Evolutionary conservation across 495 filamentous ascomycete genomes (phyloP).

Genomic region (Hypoxylon lienhwacheense): DNA sequence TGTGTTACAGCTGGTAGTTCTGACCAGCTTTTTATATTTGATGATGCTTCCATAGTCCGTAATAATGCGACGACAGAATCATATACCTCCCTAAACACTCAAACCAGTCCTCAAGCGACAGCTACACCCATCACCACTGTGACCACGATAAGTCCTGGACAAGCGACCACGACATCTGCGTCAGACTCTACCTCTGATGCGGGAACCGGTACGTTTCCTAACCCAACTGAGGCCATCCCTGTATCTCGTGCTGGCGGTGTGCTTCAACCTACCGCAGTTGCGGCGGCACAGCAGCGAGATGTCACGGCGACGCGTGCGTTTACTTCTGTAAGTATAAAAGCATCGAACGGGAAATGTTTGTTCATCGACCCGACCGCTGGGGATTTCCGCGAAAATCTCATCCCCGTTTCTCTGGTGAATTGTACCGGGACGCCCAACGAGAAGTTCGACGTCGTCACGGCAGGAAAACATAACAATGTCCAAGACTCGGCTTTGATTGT

Average conservation of each 20-base stretch:
- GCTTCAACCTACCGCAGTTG: slow-evolving; percentile 52
- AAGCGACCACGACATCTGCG: slow-evolving; percentile 8
- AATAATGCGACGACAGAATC: slow-evolving; percentile 5
- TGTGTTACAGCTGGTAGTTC: slow-evolving; percentile 48
- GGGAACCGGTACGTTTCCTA: slow-evolving; percentile 38
- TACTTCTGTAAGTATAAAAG: slow-evolving; percentile 48
- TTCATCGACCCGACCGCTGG: slow-evolving; percentile 57
- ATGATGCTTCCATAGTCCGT: slow-evolving; percentile 26
- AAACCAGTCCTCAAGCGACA: neutral
- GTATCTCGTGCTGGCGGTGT: slow-evolving; percentile 55
- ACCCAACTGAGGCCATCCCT: slow-evolving; percentile 52
- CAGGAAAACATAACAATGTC: slow-evolving; percentile 52
- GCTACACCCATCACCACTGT: slow-evolving; percentile 1
- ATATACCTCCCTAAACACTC: neutral
- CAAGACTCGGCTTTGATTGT: slow-evolving; percentile 48
- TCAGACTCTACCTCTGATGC: slow-evolving; percentile 2
- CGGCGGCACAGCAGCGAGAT: slow-evolving; percentile 51
- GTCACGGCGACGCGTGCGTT: slow-evolving; percentile 53
- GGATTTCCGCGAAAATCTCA: slow-evolving; percentile 59
- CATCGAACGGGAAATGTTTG: slow-evolving; percentile 54
- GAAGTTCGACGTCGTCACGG: slow-evolving; percentile 58
- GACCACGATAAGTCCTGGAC: slow-evolving; percentile 10
- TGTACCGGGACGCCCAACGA: slow-evolving; percentile 53
- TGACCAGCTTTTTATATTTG: slow-evolving; percentile 53
- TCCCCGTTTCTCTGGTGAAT: slow-evolving; percentile 50